Evolutionary conservation across 2,329 filamentous ascomycete species (phyloP).

Genomic region (Xylogone sp.): DNA sequence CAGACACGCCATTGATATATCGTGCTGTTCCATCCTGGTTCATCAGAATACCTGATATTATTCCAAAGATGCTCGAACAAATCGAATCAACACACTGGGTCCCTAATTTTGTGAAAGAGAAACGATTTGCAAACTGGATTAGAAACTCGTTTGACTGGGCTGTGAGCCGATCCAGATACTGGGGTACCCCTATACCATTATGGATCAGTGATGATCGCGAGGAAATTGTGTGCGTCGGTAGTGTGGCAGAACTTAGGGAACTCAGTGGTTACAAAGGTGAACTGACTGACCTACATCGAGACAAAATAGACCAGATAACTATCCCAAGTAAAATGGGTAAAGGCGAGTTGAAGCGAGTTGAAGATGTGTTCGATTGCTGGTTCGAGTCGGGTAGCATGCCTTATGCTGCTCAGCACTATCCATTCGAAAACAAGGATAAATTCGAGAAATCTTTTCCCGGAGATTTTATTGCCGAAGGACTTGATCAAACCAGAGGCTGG

Average conservation of each 20-base stretch:
- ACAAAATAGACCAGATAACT: slow-evolving; percentile 91
- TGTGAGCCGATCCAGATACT: slow-evolving; percentile 88
- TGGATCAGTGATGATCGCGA: slow-evolving; percentile 90
- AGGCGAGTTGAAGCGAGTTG: slow-evolving; percentile 72
- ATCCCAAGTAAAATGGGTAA: slow-evolving; percentile 89
- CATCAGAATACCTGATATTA: slow-evolving; percentile 77
- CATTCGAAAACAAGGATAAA: slow-evolving; percentile 81
- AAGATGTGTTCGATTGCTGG: slow-evolving; percentile 96
- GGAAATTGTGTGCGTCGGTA: slow-evolving; percentile 83
- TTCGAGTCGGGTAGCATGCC: slow-evolving; percentile 97
- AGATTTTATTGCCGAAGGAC: slow-evolving; percentile 90
- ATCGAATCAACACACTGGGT: slow-evolving; percentile 92
- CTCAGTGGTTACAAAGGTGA: slow-evolving; percentile 84
- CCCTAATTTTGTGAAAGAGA: slow-evolving; percentile 84
- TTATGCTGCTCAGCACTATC: slow-evolving; percentile 86
- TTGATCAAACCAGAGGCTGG: slow-evolving; percentile 94
- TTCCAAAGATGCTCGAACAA: slow-evolving; percentile 86
- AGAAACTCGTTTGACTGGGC: slow-evolving; percentile 92
- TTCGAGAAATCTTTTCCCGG: slow-evolving; percentile 82
- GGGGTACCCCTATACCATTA: slow-evolving; percentile 88
- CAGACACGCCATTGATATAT: slow-evolving; percentile 93
- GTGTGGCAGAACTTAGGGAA: slow-evolving; percentile 76
- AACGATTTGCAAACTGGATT: slow-evolving; percentile 89
- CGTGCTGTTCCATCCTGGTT: slow-evolving; percentile 93
- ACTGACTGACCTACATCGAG: slow-evolving; percentile 81